Conservation (phyloP, 352 stramenopile genomes). For the Blastocystis sp. region DNA sequence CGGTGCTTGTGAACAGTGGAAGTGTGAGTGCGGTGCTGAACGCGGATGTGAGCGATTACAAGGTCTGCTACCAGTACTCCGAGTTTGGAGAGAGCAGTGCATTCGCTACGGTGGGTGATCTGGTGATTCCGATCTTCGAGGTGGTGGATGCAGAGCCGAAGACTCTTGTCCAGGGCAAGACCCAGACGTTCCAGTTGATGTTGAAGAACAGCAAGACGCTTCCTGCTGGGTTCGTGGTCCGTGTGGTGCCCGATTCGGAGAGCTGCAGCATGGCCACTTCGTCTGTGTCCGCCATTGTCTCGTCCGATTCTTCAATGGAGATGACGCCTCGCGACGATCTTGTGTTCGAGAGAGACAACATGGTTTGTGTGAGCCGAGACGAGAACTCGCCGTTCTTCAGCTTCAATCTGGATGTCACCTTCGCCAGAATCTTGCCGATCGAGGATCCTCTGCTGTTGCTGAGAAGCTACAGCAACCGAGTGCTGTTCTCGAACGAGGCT, state of each 20-base stretch:
- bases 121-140: constrained; percentile 1
- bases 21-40: neutral
- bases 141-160: neutral
- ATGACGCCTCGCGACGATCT: neutral
- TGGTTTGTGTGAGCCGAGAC: neutral
- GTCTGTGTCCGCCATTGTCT: neutral
- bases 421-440: constrained; percentile 6
- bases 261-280: neutral
- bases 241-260: neutral
- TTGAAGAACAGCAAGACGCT: constrained; percentile 1
- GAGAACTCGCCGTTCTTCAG: constrained; percentile 23
- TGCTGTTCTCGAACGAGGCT: neutral
- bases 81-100: constrained; percentile 27
- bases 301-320: neutral
- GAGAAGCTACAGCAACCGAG: neutral
- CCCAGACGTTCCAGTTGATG: neutral
- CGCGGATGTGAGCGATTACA: neutral
- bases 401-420: constrained; percentile 1
- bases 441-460: constrained; percentile 39
- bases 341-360: constrained; percentile 40
- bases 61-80: constrained; percentile 15
- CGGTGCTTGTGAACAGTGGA: constrained; percentile 26
- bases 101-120: neutral
- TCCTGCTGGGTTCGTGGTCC: constrained; percentile 13
- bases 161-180: constrained; percentile 35